Evolutionary conservation across 768 basidiomycete genomes (phyloP).

Genomic region (Pisolithus microcarpus): DNA sequence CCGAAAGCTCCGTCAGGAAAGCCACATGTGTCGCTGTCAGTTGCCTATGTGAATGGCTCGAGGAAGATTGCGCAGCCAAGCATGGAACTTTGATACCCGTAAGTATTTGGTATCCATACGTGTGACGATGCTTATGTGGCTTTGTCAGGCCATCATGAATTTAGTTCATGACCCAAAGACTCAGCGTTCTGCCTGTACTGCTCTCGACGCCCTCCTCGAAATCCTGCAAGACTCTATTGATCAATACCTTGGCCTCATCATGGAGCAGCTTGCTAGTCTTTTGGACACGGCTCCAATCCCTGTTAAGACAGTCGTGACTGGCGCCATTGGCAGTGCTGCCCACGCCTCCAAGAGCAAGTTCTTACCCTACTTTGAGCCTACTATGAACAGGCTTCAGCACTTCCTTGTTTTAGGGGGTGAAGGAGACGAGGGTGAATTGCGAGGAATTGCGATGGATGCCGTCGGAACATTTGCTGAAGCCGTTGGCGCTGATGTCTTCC

Average conservation of each 20-base stretch:
- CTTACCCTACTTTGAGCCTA: conserved; percentile 88
- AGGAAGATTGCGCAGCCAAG: conserved; percentile 82
- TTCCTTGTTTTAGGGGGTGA: conserved; percentile 82
- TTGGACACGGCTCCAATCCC: conserved; percentile 80
- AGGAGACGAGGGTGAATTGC: conserved; percentile 89
- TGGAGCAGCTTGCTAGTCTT: conserved; percentile 85
- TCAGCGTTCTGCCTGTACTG: conserved; percentile 91
- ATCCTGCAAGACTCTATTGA: conserved; percentile 87
- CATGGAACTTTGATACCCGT: conserved; percentile 85
- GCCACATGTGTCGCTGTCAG: conserved; percentile 95
- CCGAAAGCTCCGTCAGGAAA: conserved; percentile 80
- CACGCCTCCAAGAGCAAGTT: conserved; percentile 91
- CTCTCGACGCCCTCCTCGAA: conserved; percentile 93
- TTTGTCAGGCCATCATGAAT: conserved; percentile 72
- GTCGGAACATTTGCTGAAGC: conserved; percentile 97
- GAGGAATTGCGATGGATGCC: conserved; percentile 98
- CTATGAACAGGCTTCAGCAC: conserved; percentile 80
- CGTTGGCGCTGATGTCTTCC: conserved; percentile 88
- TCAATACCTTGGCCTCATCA: conserved; percentile 86
- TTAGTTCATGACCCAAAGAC: conserved; percentile 82
- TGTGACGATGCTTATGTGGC: not conserved
- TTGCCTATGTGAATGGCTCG: conserved; percentile 95
- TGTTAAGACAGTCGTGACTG: conserved; percentile 92
- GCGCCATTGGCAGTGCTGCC: conserved; percentile 96
- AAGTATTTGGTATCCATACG: conserved; percentile 19